These are phyloP conservation scores for Boletus reticulatus DNA, from an alignment of 768 basidiomycete species.

Conservation along the genomic window DNA sequence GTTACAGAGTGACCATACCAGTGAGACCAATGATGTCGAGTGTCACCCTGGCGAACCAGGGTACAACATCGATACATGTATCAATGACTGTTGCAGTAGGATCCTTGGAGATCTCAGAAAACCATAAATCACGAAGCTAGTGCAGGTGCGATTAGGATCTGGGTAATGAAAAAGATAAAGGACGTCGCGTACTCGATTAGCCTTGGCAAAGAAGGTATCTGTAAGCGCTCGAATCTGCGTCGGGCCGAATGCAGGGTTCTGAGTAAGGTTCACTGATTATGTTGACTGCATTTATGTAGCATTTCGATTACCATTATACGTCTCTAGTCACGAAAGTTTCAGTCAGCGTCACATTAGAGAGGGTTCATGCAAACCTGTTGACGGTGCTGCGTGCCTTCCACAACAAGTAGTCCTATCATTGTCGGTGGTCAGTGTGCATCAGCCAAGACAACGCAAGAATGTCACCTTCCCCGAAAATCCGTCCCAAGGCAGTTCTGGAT, in stretches of 20 bases:
- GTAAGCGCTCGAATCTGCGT: conserved; percentile 58
- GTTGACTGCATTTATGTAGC: neutral
- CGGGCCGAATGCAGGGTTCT: conserved; percentile 69
- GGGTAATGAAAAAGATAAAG: neutral
- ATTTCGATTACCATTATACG: conserved; percentile 28
- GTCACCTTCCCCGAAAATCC: conserved; percentile 42
- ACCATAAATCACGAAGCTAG: conserved; percentile 51
- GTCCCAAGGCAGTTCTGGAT: conserved; percentile 35
- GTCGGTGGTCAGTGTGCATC: neutral
- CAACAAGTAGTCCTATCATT: conserved; percentile 48
- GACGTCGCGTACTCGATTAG: conserved; percentile 18
- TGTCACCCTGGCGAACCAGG: conserved; percentile 36
- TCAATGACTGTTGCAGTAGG: conserved; percentile 14
- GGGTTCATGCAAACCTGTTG: conserved; percentile 32
- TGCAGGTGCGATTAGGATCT: neutral
- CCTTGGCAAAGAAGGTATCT: conserved; percentile 54
- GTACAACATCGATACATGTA: conserved; percentile 30
- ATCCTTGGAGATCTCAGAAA: conserved; percentile 29
- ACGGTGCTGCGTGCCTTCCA: conserved; percentile 40
- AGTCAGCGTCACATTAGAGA: neutral
- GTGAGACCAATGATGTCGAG: conserved; percentile 44
- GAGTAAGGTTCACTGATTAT: neutral
- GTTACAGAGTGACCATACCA: conserved; percentile 20
- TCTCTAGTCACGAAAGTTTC: conserved; percentile 9
- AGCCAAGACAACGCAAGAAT: neutral